phyloP scores from a whole-genome alignment of 2,329 filamentous ascomycete genomes.

The Hymenotorrendiella dingleyae region DNA sequence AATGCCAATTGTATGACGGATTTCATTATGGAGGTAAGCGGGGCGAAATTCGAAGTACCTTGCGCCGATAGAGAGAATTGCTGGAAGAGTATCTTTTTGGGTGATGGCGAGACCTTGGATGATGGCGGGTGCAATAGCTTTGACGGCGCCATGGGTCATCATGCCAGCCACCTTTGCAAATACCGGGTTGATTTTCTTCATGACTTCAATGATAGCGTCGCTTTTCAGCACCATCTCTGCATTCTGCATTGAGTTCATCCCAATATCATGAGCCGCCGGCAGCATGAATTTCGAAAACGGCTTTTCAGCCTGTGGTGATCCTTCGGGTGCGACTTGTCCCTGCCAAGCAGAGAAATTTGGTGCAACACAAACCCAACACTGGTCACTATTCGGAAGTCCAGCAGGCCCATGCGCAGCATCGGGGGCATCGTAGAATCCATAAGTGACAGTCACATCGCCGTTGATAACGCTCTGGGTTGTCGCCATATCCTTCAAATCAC shows the following conservation, averaged over 20 bases:
- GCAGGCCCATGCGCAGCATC: constrained; percentile 40
- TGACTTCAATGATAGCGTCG: constrained; percentile 27
- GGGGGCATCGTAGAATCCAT: constrained; percentile 46
- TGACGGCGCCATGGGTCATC: constrained; percentile 22
- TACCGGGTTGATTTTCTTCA: constrained; percentile 17
- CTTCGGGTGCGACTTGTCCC: constrained; percentile 35
- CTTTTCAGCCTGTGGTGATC: constrained; percentile 34
- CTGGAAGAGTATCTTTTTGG: constrained; percentile 41
- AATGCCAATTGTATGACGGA: constrained; percentile 33
- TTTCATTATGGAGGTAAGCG: constrained; percentile 38
- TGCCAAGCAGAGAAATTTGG: constrained; percentile 40
- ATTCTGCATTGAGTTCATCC: constrained; percentile 46
- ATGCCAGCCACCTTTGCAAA: constrained; percentile 23
- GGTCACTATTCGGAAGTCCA: constrained; percentile 37
- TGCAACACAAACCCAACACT: constrained; percentile 41
- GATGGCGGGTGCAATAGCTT: constrained; percentile 34
- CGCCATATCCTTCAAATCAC: constrained; percentile 28
- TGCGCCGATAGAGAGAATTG: constrained; percentile 41
- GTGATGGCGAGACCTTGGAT: constrained; percentile 44
- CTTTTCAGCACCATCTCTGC: constrained; percentile 34
- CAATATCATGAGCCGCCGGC: constrained; percentile 42
- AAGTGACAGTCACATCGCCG: constrained; percentile 37
- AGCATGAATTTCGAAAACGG: constrained; percentile 40
- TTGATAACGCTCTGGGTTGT: constrained; percentile 21
- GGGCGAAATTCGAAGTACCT: constrained; percentile 49